Base-by-base conservation (phyloP, 2,329 filamentous ascomycete genomes). In the Aureobasidium sp. region DNA sequence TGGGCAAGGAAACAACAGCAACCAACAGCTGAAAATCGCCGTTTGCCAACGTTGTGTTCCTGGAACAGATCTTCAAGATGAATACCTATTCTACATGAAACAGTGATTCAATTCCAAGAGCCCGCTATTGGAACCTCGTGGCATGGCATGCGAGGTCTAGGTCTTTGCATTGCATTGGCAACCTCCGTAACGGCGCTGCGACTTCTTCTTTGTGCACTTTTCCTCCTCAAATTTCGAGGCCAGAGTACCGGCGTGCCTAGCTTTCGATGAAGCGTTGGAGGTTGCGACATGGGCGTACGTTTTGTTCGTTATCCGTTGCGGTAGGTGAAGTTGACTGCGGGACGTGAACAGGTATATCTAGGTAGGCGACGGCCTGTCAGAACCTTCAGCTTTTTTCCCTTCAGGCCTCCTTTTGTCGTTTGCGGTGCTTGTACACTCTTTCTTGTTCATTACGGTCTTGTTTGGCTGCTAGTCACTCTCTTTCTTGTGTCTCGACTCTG, bases 1-100 rank as follows among this genome's bases (percentile, higher is more conserved):
- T 34, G 27, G 49, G 49, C 49, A 39, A 37, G 34, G 49, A 52
- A 52, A 52, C 49, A 52, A 37, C 49, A 52, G 49, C 49, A 52
- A 52, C 49, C 49, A 52, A 52, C 49, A 37, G 47, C 29, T 36
- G 34, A 39, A 52, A 37, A 25, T 12, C 20, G n/a, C 20, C 49
- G 49, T 52, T 52, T 22, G 20, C 34, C 36, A 52, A 52, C 49
- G 49, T 52, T 27, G 31, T 27, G 20, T 5, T 39, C 49, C 49
- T 52, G 31, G 34, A 37, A 52, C 20, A 20, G 49, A 52, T 52
- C 49, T 37, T n/a, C 49, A 52, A 52, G 49, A 52, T 39, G 17
- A 11, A 52, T 4, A 3, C 7, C 49, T 27, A 52, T 39, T 52
- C 49, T 27, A 52, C 34, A 9, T 52, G 49, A 52, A 39, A 52